phyloP scores from a whole-genome alignment of 108 stramenopile genomes.

The Conticribra weissflogii region DNA sequence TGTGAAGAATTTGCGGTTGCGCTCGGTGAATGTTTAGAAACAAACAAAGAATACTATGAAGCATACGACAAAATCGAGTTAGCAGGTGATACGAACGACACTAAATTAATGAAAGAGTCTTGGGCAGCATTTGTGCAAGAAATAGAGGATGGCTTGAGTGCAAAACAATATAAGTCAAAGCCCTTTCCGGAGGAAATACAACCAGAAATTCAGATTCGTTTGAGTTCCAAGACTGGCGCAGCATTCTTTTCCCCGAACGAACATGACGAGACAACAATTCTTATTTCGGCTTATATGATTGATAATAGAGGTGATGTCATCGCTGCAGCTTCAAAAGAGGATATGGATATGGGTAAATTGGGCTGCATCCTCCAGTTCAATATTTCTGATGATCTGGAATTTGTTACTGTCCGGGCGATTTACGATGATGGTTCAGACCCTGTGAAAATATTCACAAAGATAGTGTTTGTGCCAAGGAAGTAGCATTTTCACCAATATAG shows the following conservation, averaged over 20 bases:
- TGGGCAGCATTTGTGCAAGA: slow-evolving; percentile 50
- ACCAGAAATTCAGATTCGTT: slow-evolving; percentile 45
- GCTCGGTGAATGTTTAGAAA: slow-evolving; percentile 47
- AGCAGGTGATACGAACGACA: not conserved
- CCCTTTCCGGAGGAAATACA: slow-evolving; percentile 40
- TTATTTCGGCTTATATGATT: slow-evolving; percentile 56
- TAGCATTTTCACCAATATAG: too few relatives aligned
- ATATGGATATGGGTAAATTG: slow-evolving; percentile 45
- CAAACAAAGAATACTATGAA: slow-evolving; percentile 42
- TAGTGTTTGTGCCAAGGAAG: slow-evolving; percentile 27
- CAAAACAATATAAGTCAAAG: slow-evolving; percentile 14
- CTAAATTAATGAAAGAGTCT: slow-evolving; percentile 25
- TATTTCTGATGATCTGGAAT: slow-evolving; percentile 18
- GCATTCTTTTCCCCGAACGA: slow-evolving; percentile 39
- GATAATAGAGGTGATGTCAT: slow-evolving; percentile 44
- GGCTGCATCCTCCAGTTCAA: slow-evolving; percentile 47
- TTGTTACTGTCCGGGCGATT: slow-evolving; percentile 35
- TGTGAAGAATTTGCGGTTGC: slow-evolving; percentile 43
- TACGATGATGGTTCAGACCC: slow-evolving; percentile 27
- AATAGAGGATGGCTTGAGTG: slow-evolving; percentile 42
- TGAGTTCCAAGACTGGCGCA: slow-evolving; percentile 36
- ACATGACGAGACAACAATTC: slow-evolving; percentile 9
- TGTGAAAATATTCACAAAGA: slow-evolving; percentile 37
- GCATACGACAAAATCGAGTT: slow-evolving; percentile 21
- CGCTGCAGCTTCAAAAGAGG: slow-evolving; percentile 57